These are phyloP conservation scores for Keithomyces neogunnii DNA, from an alignment of 2,329 filamentous ascomycete genomes.

Conservation along the genomic window DNA sequence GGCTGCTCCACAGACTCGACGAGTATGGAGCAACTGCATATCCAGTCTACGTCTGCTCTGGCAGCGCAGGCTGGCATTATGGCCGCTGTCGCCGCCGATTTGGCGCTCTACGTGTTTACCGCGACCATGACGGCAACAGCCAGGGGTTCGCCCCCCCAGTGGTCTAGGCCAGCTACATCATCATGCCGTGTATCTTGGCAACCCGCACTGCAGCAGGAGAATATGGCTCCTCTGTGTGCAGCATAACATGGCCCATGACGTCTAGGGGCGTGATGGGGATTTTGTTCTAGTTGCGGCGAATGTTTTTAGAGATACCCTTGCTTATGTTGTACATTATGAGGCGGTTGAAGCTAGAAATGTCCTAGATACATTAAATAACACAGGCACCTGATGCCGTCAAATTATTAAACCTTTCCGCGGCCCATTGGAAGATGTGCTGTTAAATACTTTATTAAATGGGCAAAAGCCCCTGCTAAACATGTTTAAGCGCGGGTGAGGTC, in stretches of 20 bases:
- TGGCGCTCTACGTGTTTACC: neutral
- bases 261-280: neutral
- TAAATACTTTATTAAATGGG: too few species aligned
- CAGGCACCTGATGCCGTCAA: too few species aligned
- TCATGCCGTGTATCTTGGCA: neutral
- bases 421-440: too few species aligned
- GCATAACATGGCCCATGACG: neutral
- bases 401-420: too few species aligned
- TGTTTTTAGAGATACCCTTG: neutral
- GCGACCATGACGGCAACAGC: neutral
- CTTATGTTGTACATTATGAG: too few species aligned
- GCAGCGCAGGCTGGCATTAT: neutral
- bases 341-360: too few species aligned
- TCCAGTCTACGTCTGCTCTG: neutral
- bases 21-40: neutral
- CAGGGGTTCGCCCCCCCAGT: neutral
- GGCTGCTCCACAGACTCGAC: too few species aligned
- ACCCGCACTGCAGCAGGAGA: neutral
- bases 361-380: too few species aligned
- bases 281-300: neutral
- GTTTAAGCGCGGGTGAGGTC: too few species aligned
- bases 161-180: neutral
- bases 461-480: too few species aligned
- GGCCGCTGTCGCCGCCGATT: neutral
- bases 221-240: neutral